phyloP scores from a whole-genome alignment of 352 stramenopile genomes.

The Globisporangium mamillatum region DNA sequence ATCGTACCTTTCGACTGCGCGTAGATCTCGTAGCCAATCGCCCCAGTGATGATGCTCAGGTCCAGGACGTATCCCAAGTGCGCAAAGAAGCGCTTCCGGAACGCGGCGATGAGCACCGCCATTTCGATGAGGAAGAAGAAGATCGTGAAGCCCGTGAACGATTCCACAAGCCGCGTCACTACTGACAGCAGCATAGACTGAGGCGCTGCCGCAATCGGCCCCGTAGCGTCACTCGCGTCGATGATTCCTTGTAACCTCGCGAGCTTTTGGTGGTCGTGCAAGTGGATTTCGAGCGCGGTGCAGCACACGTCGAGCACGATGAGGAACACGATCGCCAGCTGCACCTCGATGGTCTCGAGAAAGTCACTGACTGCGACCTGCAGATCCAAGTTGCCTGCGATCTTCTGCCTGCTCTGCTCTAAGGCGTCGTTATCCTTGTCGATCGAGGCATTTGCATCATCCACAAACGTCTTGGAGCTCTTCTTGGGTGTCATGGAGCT shows the following conservation, averaged over 20 bases:
- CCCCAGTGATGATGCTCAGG: constrained; percentile 26
- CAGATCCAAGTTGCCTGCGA: background rate
- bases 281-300: constrained; percentile 36
- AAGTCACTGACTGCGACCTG: constrained; percentile 26
- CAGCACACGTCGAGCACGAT: constrained; percentile 44
- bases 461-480: background rate
- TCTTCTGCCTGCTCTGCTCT: background rate
- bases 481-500: constrained; percentile 6
- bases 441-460: background rate
- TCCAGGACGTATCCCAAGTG: constrained; percentile 66
- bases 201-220: background rate
- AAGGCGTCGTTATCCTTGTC: background rate
- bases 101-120: constrained; percentile 34
- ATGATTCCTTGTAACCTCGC: constrained; percentile 4
- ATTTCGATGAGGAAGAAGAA: constrained; percentile 65
- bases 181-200: constrained; percentile 11
- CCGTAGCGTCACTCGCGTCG: background rate
- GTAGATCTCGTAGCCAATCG: constrained; percentile 44
- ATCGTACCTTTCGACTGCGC: constrained; percentile 50
- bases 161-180: constrained; percentile 36
- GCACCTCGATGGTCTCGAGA: constrained; percentile 54
- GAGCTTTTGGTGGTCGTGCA: constrained; percentile 35
- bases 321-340: constrained; percentile 48
- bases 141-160: constrained; percentile 57
- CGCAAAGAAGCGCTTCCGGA: constrained; percentile 45